A percentile compares a stretch with the other conserved stretches of the same genome.
Evolutionary conservation across 2,329 filamentous ascomycete genomes (phyloP).

Genomic region (Dactylellina leptospora): DNA sequence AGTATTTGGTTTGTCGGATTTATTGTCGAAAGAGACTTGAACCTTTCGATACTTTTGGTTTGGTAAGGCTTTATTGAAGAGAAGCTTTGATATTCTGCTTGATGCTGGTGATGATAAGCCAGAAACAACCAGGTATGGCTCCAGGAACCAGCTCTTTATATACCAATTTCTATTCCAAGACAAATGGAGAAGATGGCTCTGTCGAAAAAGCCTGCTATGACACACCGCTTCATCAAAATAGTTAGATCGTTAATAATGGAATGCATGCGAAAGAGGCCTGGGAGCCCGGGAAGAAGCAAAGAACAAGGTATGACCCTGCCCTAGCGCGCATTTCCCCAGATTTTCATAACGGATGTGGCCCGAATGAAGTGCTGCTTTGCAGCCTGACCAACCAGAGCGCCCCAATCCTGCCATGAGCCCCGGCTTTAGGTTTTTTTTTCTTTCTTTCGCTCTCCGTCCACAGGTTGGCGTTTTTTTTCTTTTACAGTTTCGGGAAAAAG

Average conservation of each 20-base stretch:
- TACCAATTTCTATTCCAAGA: conserved; percentile 48
- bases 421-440: conserved; percentile 33
- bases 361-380: conserved; percentile 42
- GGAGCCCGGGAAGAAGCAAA: conserved; percentile 37
- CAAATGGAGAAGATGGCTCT: conserved; percentile 26
- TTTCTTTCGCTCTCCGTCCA: conserved; percentile 30
- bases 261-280: conserved; percentile 27
- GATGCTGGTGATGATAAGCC: conserved; percentile 52
- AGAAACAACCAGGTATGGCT: conserved; percentile 29
- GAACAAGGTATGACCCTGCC: conserved; percentile 49
- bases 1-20: conserved; percentile 9
- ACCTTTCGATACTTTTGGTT: conserved; percentile 28
- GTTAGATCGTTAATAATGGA: conserved; percentile 49
- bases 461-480: neutral
- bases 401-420: conserved; percentile 46
- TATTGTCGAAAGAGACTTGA: conserved; percentile 22
- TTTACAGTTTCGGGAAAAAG: conserved; percentile 41
- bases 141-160: conserved; percentile 45
- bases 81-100: conserved; percentile 28
- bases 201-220: conserved; percentile 45
- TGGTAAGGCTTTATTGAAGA: conserved; percentile 33
- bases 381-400: conserved; percentile 48
- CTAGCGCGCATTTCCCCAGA: conserved; percentile 53
- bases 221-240: conserved; percentile 46
- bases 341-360: conserved; percentile 52